Base-by-base conservation (phyloP, 116 monocot genomes). In the Dioscorea cayenensis region DNA sequence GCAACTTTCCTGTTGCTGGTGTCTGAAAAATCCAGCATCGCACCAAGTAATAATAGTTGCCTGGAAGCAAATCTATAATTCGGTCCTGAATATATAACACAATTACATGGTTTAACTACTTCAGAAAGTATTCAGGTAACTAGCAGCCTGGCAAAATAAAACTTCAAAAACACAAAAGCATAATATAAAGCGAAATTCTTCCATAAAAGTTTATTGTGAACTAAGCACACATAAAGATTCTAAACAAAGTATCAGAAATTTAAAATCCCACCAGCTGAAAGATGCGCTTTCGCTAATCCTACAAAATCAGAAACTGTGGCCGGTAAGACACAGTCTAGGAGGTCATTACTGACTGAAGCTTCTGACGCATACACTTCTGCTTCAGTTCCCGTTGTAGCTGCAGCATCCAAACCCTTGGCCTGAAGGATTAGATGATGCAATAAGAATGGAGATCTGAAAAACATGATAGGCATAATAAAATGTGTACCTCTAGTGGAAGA, bases 21-120 rank as follows among this genome's bases (percentile, higher is more conserved):
- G 76, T 97, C 97, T 63, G 97, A 97, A 51, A 90, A 97, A 49
- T 97, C 97, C n/a, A 97, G 88, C 81, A 86, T 73, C 38, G 81
- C 76, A 62, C 97, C 97, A 27, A 97, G 84, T 61, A 97, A 69
- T 60, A 97, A 76, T 22, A 97, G 80, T 76, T 97, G 97, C 27
- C 97, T 76, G 9, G 93, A 77, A 58, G 77, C 76, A 68, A 97
- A 97, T 17, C 78, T 86, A 64, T 88, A 85, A 71, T 89, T 85
- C 77, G 90, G 76, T 72, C 97, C 97, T 95, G 84, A 59, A 77
- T 7, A 27, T 0, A 27, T 7, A 27, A 9, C 21, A 62, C 20
- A 27, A 20, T 20, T 27, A 7, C 18, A 11, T 23, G 20, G 21
- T 27, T 11, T 9, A 27, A 20, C 21, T 23, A 62, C 6, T 23